These are phyloP conservation scores for Glonium stellatum DNA, from an alignment of 495 filamentous ascomycete species.

Conservation along the genomic window DNA sequence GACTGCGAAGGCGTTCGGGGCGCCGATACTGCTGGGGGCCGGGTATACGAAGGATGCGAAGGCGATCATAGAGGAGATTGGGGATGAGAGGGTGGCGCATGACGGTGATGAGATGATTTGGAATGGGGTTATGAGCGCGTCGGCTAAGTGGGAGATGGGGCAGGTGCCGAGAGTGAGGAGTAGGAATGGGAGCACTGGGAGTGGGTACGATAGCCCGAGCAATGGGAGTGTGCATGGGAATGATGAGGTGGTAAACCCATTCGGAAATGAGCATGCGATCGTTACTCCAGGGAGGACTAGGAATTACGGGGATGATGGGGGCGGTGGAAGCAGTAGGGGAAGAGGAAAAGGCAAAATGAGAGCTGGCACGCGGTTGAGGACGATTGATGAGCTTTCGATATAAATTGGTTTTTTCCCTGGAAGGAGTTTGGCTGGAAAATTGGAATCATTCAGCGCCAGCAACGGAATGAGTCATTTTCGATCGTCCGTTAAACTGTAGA, in stretches of 20 bases:
- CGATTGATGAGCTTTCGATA: background rate
- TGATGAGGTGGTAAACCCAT: background rate
- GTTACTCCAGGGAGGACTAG: background rate
- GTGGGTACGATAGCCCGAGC: background rate
- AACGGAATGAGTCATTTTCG: too few relatives aligned
- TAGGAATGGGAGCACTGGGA: background rate
- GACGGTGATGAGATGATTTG: conserved; percentile 22
- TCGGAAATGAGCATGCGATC: too few relatives aligned
- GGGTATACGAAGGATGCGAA: conserved; percentile 16
- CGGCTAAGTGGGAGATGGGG: background rate
- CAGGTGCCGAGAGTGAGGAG: background rate
- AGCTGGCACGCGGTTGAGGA: background rate
- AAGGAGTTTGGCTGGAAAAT: too few relatives aligned
- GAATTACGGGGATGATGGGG: background rate
- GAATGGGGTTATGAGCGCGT: conserved; percentile 17
- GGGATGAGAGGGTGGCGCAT: conserved; percentile 18
- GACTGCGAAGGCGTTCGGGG: conserved; percentile 23
- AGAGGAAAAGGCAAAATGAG: background rate
- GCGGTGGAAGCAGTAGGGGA: background rate
- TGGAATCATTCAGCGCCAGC: too few relatives aligned
- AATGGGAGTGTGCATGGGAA: background rate
- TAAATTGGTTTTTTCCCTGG: background rate
- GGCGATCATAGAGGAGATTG: conserved; percentile 16
- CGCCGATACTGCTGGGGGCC: conserved; percentile 13
- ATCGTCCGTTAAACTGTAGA: too few relatives aligned